Base-by-base conservation (phyloP, 345 rosid genomes). In the Trapa incisa region DNA sequence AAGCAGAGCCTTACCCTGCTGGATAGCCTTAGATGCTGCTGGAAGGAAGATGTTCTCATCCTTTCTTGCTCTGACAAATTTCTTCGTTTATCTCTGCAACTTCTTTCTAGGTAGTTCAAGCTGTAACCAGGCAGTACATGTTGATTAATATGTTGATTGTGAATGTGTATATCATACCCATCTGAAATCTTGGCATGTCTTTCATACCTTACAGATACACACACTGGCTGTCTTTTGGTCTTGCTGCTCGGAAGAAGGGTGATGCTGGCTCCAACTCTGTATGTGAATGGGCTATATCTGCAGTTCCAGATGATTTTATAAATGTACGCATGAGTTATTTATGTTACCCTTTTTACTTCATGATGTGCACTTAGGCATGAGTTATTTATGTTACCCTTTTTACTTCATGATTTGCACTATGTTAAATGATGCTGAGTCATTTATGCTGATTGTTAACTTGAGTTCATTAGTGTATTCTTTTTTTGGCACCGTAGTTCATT, bases 1-100 rank as follows among this genome's bases (percentile, higher is more conserved):
- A 82, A 81, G 70, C 99, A 91, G 81, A 94, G 97, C 66, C 72
- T 69, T 70, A 77, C 86, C 60, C 96, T 94, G 72, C 75, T 91
- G 75, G 90, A 89, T 77, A 84, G 96, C 84, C 70, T 94, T 81
- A 87, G 83, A 65, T 80, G 83, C 78, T 94, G 96, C 77, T 94
- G 99, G 99, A 87, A 80, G 75, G 89, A 91, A 78, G 97, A 94
- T 80, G 89, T 94, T 78, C 89, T 94, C 48, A 79, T 94, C 65
- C 71, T 89, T 75, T 87, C 96, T 68, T 91, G 83, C 81, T 85
- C 96, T 61, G 99, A 95, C 83, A 95, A 89, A 76, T 95, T 91
- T 82, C 96, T 95, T 72, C 96, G 97, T 75, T 86, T 95, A 76
- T 83, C 97, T 72, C 81, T 91, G 80, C 99, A 95, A 84, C 92